phyloP scores from a whole-genome alignment of 306 rosid species.

The Rosa rugosa region DNA sequence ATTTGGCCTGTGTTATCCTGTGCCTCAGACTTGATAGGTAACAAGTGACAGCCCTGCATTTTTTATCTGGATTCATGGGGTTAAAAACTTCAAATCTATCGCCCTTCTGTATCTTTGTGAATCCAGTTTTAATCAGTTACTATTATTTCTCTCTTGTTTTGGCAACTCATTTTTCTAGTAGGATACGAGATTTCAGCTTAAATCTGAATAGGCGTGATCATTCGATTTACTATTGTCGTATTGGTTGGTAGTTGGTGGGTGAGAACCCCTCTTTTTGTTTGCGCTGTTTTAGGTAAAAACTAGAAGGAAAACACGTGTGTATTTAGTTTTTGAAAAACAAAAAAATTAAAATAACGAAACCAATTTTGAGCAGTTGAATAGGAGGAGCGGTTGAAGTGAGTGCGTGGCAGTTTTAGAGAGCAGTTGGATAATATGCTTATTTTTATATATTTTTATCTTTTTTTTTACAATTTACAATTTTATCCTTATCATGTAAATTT shows the following conservation, averaged over 20 bases:
- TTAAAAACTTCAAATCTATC: not conserved
- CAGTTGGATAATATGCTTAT: too few relatives aligned
- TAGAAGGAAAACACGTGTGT: too few relatives aligned
- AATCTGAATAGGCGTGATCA: not conserved
- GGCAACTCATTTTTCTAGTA: not conserved
- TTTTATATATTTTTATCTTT: too few relatives aligned
- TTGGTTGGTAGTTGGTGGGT: not conserved
- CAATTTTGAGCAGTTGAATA: too few relatives aligned
- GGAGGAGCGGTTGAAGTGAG: too few relatives aligned
- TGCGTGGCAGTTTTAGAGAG: too few relatives aligned
- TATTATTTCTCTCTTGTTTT: not conserved
- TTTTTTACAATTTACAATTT: too few relatives aligned
- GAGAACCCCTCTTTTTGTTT: too few relatives aligned
- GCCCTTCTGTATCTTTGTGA: not conserved
- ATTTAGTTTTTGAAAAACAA: too few relatives aligned
- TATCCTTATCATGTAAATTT: too few relatives aligned
- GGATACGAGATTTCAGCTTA: not conserved
- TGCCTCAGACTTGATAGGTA: slow-evolving; percentile 14
- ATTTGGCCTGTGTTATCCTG: slow-evolving; percentile 14
- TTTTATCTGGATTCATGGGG: slow-evolving; percentile 23
- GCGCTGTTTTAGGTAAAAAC: too few relatives aligned
- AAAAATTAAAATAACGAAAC: too few relatives aligned
- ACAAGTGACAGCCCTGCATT: slow-evolving; percentile 6
- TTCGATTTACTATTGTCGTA: not conserved
- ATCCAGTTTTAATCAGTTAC: not conserved